Evolutionary conservation across 306 rosid species (phyloP).

Genomic region (Malus domestica): ASM211411v1 NC_041797.1:11723501-11724000

Average conservation of each 20-base stretch:
- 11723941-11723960: not conserved
- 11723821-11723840: not conserved
- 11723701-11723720: not conserved
- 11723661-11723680: not conserved
- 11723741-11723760: not conserved
- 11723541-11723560: not conserved
- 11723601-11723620: not conserved
- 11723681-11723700: not conserved
- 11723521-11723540: not conserved
- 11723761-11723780: not conserved
- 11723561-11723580: not conserved
- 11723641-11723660: not conserved
- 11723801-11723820: not conserved
- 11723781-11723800: not conserved
- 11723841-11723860: not conserved
- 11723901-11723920: not conserved
- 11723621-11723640: not conserved
- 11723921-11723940: not conserved
- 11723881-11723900: not conserved
- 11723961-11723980: not conserved
- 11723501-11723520: not conserved
- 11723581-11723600: not conserved
- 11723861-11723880: not conserved
- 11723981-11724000: not conserved
- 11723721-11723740: not conserved